Evolutionary conservation across 106 monocot genomes (phyloP).

Genomic region (Phalaenopsis equestris): DNA sequence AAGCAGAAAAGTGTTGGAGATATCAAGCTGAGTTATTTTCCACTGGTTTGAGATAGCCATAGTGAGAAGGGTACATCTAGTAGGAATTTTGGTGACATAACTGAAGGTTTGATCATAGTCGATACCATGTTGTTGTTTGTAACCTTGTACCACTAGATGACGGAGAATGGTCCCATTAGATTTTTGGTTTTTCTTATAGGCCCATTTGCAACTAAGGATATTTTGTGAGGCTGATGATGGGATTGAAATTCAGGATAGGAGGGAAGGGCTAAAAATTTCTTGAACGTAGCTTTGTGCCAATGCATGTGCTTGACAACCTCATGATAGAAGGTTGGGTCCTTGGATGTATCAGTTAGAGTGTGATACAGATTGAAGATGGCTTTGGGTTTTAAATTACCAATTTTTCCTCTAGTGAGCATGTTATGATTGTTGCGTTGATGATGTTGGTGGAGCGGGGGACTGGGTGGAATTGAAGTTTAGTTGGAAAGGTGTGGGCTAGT

Average conservation of each 20-base stretch:
- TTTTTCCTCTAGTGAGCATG: not conserved
- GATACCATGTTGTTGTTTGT: slow-evolving; percentile 5
- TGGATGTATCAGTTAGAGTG: no score
- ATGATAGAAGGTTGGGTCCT: slow-evolving; percentile 11
- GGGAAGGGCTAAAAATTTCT: slow-evolving; percentile 3
- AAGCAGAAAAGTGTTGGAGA: slow-evolving; percentile 2
- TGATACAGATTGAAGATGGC: not conserved
- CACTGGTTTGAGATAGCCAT: not conserved
- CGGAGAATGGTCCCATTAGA: slow-evolving; percentile 7
- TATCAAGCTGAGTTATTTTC: not conserved
- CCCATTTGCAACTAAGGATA: slow-evolving; percentile 8
- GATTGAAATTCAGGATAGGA: not conserved
- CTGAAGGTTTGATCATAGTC: slow-evolving; percentile 10
- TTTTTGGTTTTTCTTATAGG: not conserved
- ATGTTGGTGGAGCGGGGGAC: no score
- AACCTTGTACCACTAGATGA: slow-evolving; percentile 9
- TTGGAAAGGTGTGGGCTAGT: no score
- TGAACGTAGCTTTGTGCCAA: not conserved
- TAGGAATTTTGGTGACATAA: not conserved
- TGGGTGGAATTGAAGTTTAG: no score
- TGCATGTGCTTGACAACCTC: not conserved
- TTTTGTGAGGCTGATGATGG: not conserved
- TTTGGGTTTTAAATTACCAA: not conserved
- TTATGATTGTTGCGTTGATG: no score
- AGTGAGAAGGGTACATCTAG: not conserved